These are phyloP conservation scores for Solanum piurae DNA, from an alignment of 257 asterid genomes.

Conservation along the genomic window DNA sequence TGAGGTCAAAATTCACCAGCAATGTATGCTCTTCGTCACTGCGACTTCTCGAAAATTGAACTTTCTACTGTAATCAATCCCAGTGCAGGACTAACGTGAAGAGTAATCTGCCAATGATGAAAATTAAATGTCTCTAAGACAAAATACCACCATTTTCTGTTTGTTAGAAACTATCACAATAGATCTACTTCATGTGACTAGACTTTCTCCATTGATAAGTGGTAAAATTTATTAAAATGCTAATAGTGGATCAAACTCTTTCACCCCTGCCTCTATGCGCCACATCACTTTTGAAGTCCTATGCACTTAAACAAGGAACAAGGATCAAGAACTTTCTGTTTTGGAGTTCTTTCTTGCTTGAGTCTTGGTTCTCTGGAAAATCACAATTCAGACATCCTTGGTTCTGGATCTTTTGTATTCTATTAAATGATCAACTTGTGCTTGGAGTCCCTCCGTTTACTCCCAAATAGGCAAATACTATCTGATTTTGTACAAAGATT, in stretches of 20 bases:
- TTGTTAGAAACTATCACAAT: not conserved
- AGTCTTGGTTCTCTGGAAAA: not conserved
- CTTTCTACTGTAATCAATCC: not conserved
- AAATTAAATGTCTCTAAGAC: not conserved
- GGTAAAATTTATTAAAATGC: not conserved
- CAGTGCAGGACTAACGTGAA: not conserved
- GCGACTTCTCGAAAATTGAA: not conserved
- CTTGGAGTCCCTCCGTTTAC: not conserved
- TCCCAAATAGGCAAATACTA: not conserved
- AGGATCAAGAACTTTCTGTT: not conserved
- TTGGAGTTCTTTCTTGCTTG: not conserved
- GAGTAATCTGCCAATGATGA: not conserved
- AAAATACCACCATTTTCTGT: not conserved
- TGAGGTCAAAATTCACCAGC: not conserved
- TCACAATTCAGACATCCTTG: not conserved
- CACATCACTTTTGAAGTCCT: not conserved
- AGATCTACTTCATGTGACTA: not conserved
- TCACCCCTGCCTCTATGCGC: not conserved
- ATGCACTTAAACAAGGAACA: not conserved
- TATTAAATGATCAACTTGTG: not conserved
- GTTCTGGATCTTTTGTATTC: not conserved
- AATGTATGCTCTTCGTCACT: not conserved
- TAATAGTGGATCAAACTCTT: not conserved
- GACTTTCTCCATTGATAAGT: not conserved
- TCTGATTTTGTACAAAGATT: not conserved